A percentile compares a stretch with the other conserved stretches of the same genome.
Conservation (phyloP, 345 rosid genomes). For the Cochlearia excelsa region DNA sequence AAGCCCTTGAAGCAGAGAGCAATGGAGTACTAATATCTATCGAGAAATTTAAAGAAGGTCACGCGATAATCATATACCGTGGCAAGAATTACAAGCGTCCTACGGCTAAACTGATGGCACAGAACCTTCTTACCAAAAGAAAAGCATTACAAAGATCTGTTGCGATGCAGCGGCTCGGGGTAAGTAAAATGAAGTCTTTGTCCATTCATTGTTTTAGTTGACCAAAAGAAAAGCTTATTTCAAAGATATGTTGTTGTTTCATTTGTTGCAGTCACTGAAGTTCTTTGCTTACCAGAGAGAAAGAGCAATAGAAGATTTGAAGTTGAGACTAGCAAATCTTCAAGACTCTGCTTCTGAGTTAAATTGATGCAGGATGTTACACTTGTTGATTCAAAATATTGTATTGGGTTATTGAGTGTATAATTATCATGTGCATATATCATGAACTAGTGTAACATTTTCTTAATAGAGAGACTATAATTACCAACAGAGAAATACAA, state of each 20-base stretch:
- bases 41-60: slow-evolving; percentile 67
- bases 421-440: too few relatives aligned
- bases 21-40: slow-evolving; percentile 73
- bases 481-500: too few relatives aligned
- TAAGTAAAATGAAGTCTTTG: slow-evolving; percentile 39
- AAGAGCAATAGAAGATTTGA: slow-evolving; percentile 47
- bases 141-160: slow-evolving; percentile 66
- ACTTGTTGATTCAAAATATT: too few relatives aligned
- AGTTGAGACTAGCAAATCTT: slow-evolving; percentile 46
- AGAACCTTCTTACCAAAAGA: slow-evolving; percentile 68
- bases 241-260: neutral
- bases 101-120: slow-evolving; percentile 44
- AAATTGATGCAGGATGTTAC: slow-evolving; percentile 7
- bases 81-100: slow-evolving; percentile 90
- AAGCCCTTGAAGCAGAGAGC: slow-evolving; percentile 69
- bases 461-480: too few relatives aligned
- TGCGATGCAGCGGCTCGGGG: slow-evolving; percentile 73
- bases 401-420: too few relatives aligned
- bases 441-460: too few relatives aligned
- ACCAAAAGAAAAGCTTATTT: neutral
- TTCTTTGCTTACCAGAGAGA: slow-evolving; percentile 59
- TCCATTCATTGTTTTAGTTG: neutral
- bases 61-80: slow-evolving; percentile 71
- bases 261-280: slow-evolving; percentile 61
- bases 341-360: slow-evolving; percentile 25